Conservation (phyloP, 257 asterid species). For the Lithospermum erythrorhizon region DNA sequence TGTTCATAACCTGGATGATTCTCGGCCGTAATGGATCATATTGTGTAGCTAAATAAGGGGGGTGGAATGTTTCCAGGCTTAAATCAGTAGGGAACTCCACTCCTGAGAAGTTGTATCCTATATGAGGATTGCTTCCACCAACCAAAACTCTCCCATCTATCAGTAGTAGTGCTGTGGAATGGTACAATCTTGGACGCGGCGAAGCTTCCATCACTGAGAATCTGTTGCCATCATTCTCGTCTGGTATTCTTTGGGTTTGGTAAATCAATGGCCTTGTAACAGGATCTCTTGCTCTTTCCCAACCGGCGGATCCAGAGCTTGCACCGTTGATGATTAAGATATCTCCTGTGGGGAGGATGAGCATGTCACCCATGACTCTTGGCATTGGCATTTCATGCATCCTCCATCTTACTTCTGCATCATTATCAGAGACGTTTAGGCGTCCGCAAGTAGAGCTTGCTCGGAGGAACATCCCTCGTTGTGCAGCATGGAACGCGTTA, state of each 20-base stretch:
- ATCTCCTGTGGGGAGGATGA: conserved; percentile 44
- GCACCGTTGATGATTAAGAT: conserved; percentile 55
- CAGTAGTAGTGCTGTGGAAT: conserved; percentile 45
- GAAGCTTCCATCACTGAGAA: conserved; percentile 32
- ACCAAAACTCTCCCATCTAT: conserved; percentile 45
- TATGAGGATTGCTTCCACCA: conserved; percentile 65
- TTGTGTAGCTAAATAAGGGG: conserved; percentile 36
- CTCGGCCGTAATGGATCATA: conserved; percentile 28
- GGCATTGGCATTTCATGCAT: conserved; percentile 58
- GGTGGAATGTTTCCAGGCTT: conserved; percentile 56
- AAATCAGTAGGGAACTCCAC: conserved; percentile 53
- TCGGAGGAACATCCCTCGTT: conserved; percentile 19
- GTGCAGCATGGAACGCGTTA: conserved; percentile 18
- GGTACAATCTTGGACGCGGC: conserved; percentile 47
- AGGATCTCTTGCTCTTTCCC: conserved; percentile 42
- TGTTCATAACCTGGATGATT: conserved; percentile 10
- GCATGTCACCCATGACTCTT: conserved; percentile 67
- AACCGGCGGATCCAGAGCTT: conserved; percentile 48
- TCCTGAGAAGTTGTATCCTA: conserved; percentile 36
- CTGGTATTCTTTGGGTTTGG: conserved; percentile 9
- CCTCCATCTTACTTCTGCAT: conserved; percentile 28
- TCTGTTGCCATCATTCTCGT: not conserved
- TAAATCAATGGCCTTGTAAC: conserved; percentile 40
- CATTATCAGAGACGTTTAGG: conserved; percentile 19
- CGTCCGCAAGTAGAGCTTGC: conserved; percentile 50